Base-by-base conservation (phyloP, 2,329 filamentous ascomycete genomes). In the Xylaria digitata region DNA sequence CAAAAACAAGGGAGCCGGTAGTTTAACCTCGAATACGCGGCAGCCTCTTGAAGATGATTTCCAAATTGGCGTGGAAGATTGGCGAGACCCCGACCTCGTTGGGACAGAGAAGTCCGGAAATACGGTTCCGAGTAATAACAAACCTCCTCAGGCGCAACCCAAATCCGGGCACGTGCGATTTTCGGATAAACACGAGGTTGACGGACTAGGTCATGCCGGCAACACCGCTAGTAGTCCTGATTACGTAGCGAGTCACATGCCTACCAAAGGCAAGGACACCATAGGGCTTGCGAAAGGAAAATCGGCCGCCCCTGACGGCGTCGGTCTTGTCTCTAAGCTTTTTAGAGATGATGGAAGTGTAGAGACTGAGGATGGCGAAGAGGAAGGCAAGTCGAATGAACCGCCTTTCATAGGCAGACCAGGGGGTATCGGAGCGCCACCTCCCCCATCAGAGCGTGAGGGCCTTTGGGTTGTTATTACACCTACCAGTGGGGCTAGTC, bases 391-490 rank as follows among this genome's bases (percentile, higher is more conserved):
- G 45, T 67, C 73, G 21, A 63, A 73, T 48, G 72, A 78, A 42
- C 45, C 56, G 3, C 65, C 74, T 6, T 73, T 70, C 26, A 58
- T 69, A n/a, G 69, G 70, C 26, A 75, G 69, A 52, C 70, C 74
- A 13, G 56, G 52, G 17, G 69, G 75, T 59, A 73, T 76, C 19
- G 73, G 75, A 52, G 75, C 40, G 4, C 68, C 68, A 21, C 69
- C 81, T 32, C 78, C 78, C 13, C 70, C 69, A 17, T 80, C 84
- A 43, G 82, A 84, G 13, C 90, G 90, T 70, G 90, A 96, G 73
- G 95, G 94, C 1, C 86, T 99, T 4, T 98, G 94, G 94, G 93
- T 99, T n/a, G 97, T 96, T 7, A 88, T 99, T 62, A 96, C 93
- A 0, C 96, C 94, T 1, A 94, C 94, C 0, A 95, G 89, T 79